Conservation (phyloP, 1,284 basidiomycete species). For the Leccinum ponderosum region DNA sequence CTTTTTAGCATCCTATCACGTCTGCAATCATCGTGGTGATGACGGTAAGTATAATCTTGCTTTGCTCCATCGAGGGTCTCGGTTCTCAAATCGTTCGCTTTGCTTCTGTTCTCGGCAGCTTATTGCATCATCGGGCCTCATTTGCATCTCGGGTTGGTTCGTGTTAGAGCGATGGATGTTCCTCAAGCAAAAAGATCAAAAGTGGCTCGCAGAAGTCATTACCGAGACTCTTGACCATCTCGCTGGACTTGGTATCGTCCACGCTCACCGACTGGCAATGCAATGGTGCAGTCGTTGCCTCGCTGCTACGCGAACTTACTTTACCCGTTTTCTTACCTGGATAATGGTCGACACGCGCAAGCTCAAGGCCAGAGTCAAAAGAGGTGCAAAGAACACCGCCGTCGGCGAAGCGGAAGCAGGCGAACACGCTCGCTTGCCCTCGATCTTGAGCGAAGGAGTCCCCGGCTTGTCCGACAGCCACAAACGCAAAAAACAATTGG, state of each 20-base stretch:
- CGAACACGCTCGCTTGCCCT: background rate
- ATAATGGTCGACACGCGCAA: conserved; percentile 6
- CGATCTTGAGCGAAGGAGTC: conserved; percentile 8
- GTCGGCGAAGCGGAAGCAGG: background rate
- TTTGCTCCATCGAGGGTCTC: background rate
- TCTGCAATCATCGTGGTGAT: conserved; percentile 69
- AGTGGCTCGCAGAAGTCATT: conserved; percentile 73
- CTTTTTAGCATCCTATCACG: conserved; percentile 51
- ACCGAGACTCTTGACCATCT: conserved; percentile 47
- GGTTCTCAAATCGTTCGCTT: background rate
- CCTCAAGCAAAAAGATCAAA: conserved; percentile 62
- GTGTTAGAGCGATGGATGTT: conserved; percentile 73
- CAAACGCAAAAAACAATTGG: background rate
- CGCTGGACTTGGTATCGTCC: conserved; percentile 41
- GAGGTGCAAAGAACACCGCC: background rate
- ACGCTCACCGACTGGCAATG: conserved; percentile 23
- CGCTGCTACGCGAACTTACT: conserved; percentile 4
- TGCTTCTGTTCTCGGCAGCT: conserved; percentile 10
- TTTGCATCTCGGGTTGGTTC: conserved; percentile 79
- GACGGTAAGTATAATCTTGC: conserved; percentile 43
- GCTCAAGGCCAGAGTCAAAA: background rate
- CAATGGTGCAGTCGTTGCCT: conserved; percentile 21
- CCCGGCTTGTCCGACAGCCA: background rate
- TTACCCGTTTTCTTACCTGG: conserved; percentile 16
- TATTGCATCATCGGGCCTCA: conserved; percentile 71